Base-by-base conservation (phyloP, 2,329 filamentous ascomycete species). In the Periconia sp. region DNA sequence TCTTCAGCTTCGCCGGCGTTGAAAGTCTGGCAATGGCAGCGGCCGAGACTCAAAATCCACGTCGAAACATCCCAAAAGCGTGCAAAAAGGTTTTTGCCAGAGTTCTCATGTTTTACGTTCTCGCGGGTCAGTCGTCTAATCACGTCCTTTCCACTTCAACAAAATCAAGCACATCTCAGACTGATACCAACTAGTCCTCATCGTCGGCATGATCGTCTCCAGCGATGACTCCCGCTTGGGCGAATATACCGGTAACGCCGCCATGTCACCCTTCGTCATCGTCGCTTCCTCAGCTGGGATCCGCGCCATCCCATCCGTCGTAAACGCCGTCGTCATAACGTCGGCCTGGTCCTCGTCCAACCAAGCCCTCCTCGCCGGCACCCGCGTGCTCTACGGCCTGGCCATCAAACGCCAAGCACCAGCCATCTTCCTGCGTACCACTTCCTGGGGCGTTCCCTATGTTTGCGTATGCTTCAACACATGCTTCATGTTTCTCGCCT, bases 251-350 rank as follows among this genome's bases (percentile, higher is more conserved):
- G 65, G 65, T n/a, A 56, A 61, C 31, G 65, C 64, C 33, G 47
- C 47, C 42, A 27, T 49, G 47, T n/a, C 42, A 43, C n/a, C 47
- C 47, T 49, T 49, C 47, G 40, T 49, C 37, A 14, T 49, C 47
- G 23, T 49, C 23, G 27, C 19, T 6, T 40, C 35, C 27, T 15
- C 31, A 1, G 41, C 23, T 18, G 20, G 23, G 23, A 40, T 37
- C 17, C 7, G 15, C 23, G 86, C 81, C 6, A 81, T 92, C 6
- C 86, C 88, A 0, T 85, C 83, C 1, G 80, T 92, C 43, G 85
- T 92, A 70, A 92, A 92, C 68, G 88, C 87, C 30, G 78, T 91
- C 10, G 85, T 92, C 57, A 81, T 91, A 54, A 89, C 86, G 0
- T 88, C 86, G 0, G 87, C 86, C 0, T 87, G 83, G 78, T 90